phyloP scores from a whole-genome alignment of 108 stramenopile genomes.

The Skeletonema grethae region DNA sequence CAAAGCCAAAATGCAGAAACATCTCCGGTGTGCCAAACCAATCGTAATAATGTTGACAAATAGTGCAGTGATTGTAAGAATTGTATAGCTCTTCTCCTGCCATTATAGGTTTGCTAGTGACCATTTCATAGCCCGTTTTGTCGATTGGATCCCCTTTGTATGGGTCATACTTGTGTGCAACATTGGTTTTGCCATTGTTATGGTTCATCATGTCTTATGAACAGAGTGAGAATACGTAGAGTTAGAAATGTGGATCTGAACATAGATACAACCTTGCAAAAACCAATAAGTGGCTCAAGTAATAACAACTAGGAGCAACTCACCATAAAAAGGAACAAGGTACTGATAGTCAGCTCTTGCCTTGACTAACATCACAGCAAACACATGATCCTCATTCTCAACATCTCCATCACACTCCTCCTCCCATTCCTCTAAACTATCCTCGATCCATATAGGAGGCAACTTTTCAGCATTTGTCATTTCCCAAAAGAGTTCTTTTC shows the following conservation, averaged over 20 bases:
- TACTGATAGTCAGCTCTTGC: slow-evolving; percentile 64
- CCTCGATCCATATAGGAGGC: slow-evolving; percentile 23
- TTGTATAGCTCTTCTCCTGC: slow-evolving; percentile 67
- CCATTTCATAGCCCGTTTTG: slow-evolving; percentile 30
- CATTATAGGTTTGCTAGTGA: slow-evolving; percentile 45
- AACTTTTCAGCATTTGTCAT: slow-evolving; percentile 22
- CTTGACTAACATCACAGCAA: slow-evolving; percentile 59
- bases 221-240: background rate
- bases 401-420: slow-evolving; percentile 31
- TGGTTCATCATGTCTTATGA: slow-evolving; percentile 63
- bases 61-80: slow-evolving; percentile 68
- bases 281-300: background rate
- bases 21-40: slow-evolving; percentile 70
- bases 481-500: slow-evolving; percentile 42
- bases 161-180: slow-evolving; percentile 37
- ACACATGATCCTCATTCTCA: slow-evolving; percentile 21
- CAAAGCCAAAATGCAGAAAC: slow-evolving; percentile 79
- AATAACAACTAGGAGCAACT: slow-evolving; percentile 7
- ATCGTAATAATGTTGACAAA: slow-evolving; percentile 38
- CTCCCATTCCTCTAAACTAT: slow-evolving; percentile 28
- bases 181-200: slow-evolving; percentile 50
- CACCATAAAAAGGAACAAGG: slow-evolving; percentile 71
- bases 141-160: slow-evolving; percentile 13
- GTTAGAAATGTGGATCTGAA: background rate
- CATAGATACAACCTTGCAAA: no score